These are phyloP conservation scores for Lactarius akahatsu DNA, from an alignment of 768 basidiomycete species.

Conservation along the genomic window DNA sequence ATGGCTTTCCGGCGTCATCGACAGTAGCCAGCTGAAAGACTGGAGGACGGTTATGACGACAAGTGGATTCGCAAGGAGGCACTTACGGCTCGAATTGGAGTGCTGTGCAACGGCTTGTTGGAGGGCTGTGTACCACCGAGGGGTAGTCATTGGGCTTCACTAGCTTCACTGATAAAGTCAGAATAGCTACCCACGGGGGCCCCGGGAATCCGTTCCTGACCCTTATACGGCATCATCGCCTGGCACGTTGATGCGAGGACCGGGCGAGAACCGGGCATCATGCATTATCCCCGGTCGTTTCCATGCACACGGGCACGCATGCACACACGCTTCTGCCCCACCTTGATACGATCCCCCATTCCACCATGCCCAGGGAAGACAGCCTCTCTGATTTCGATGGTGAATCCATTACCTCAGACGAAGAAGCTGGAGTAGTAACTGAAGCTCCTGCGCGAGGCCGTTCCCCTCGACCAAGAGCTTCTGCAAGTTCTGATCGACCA, in stretches of 20 bases:
- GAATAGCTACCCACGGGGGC: too few species aligned
- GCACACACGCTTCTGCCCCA: background rate
- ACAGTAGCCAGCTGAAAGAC: constrained; percentile 63
- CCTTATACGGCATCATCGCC: too few species aligned
- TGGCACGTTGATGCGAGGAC: too few species aligned
- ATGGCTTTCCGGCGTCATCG: constrained; percentile 47
- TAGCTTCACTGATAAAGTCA: too few species aligned
- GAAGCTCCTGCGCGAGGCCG: background rate
- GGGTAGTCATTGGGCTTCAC: constrained; percentile 16
- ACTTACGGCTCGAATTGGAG: constrained; percentile 31
- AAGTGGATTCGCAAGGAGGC: background rate
- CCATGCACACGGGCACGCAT: background rate
- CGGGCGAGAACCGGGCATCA: background rate
- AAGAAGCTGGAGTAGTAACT: constrained; percentile 10
- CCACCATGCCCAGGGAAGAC: constrained; percentile 21
- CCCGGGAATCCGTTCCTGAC: too few species aligned
- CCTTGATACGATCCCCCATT: background rate
- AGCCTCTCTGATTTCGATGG: constrained; percentile 15
- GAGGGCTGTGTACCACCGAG: constrained; percentile 35
- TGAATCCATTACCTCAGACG: constrained; percentile 15
- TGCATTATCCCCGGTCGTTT: background rate
- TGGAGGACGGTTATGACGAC: constrained; percentile 30
- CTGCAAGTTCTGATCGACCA: background rate
- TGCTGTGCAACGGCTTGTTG: constrained; percentile 32
- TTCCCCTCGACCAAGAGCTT: background rate